Base-by-base conservation (phyloP, 306 rosid genomes). In the Begonia fuchsioides region DNA sequence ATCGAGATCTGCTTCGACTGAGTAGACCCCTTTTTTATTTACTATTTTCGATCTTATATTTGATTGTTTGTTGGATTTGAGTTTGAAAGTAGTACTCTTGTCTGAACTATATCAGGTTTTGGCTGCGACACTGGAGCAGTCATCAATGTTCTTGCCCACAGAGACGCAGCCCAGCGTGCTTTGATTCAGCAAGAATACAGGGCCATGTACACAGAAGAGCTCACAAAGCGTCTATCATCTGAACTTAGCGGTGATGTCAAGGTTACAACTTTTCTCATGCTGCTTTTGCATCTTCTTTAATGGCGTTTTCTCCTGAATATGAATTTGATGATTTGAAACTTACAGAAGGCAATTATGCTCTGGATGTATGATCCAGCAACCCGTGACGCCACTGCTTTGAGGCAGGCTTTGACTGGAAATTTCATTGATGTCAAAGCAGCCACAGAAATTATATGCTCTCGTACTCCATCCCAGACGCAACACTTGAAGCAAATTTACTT, bases 311-410 rank as follows among this genome's bases (percentile, higher is more conserved):
- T 26, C 7, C 35, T 2, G 35, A 26, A n/a, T n/a, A 43, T 71
- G 15, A n/a, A 26, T 26, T 26, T 26, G 35, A 26, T 26, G 35
- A 26, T 26, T 26, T 26, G 0, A 26, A 26, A 26, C n/a, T 60
- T 58, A 10, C 71, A 86, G 94, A 75, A 46, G 53, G 92, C 93
- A 10, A 56, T 87, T 50, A 44, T 77, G 39, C 84, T 80, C 20
- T 87, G 96, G 96, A 64, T 87, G 60, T 69, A 81, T 51, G 94
- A 83, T 66, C 87, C 94, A 13, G 78, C 80, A 0, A 76, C 70
- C n/a, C 74, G 94, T 1, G 96, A 87, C 57, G 94, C 87, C 5
- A 19, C 59, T 1, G 55, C 77, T 38, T 53, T 83, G 43, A 61
- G 39, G 68, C 62, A 75, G 59, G 69, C 79, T 35, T 49, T 71